Base-by-base conservation (phyloP, 1,284 basidiomycete genomes). In the Cystobasidiaceae sp. region DNA sequence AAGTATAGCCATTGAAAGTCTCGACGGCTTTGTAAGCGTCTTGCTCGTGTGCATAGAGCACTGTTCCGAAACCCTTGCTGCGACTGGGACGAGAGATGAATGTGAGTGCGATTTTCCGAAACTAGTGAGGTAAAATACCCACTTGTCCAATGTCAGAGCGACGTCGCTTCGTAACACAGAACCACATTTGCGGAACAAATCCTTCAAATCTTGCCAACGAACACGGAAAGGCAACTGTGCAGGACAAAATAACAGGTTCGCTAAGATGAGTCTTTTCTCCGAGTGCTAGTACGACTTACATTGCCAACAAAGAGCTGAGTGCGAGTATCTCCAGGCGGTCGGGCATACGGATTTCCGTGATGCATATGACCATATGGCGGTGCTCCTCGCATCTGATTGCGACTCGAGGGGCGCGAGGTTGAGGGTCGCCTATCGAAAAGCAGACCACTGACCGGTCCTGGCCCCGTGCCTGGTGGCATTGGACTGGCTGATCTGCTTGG, bases 201-300 rank as follows among this genome's bases (percentile, higher is more conserved):
- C 93, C 77, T 97, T 98, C 66, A 98, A 82, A 76, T 98, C 94
- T 77, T 98, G 94, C 94, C 94, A 98, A 37, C 91, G 91, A 28
- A 92, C 92, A 78, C 93, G 90, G 74, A 90, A 90, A 0, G 94
- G 94, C 23, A 97, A 78, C 92, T 94, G 71, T 30, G 30, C 4
- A 19, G 39, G 13, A 33, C n/a, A 4, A 13, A 28, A 21, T 45
- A 19, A 27, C 25, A 28, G 11, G 19, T 34, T 23, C 11, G 49
- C 5, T n/a, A 34, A 21, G 13, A 27, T 39, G 30, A 2, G 45
- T 46, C 45, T 19, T 11, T 23, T 17, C 15, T 19, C n/a, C 52
- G 19, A 56, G 17, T 3, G n/a, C 17, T 41, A 28, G 17, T 21
- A 19, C 3, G 2, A 58, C 63, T 30, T 30, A 66, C 63, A 45